phyloP scores from a whole-genome alignment of 2,329 filamentous ascomycete genomes.

The Teratosphaeria epicoccoides region DNA sequence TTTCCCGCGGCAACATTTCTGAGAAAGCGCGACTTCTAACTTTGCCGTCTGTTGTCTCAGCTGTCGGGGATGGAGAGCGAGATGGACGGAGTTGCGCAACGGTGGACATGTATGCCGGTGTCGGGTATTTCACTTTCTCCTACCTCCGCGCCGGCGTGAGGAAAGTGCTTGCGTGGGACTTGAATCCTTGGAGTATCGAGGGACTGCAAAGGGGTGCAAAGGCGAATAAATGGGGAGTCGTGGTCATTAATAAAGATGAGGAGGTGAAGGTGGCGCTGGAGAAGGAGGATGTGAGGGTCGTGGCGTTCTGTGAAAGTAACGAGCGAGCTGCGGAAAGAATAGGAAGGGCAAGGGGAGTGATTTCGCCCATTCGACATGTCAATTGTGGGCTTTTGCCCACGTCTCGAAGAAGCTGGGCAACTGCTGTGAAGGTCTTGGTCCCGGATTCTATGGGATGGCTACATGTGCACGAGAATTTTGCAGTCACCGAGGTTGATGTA shows the following conservation, averaged over 20 bases:
- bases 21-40: slow-evolving; percentile 70
- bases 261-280: slow-evolving; percentile 3
- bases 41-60: slow-evolving; percentile 25
- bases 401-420: slow-evolving; percentile 39
- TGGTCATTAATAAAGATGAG: slow-evolving; percentile 1
- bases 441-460: slow-evolving; percentile 41
- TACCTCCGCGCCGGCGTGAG: slow-evolving; percentile 61
- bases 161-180: slow-evolving; percentile 73
- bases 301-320: slow-evolving; percentile 35
- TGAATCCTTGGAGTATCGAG: slow-evolving; percentile 52
- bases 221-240: slow-evolving; percentile 30
- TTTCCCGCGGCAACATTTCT: slow-evolving; percentile 77
- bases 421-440: slow-evolving; percentile 41
- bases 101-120: slow-evolving; percentile 82
- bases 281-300: slow-evolving; percentile 15
- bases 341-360: slow-evolving; percentile 8
- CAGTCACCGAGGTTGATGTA: slow-evolving; percentile 34
- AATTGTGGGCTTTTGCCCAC: slow-evolving; percentile 49
- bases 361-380: slow-evolving; percentile 42
- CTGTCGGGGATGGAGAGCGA: slow-evolving; percentile 24
- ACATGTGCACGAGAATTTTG: slow-evolving; percentile 52
- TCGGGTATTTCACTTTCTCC: slow-evolving; percentile 86
- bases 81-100: slow-evolving; percentile 21
- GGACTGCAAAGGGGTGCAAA: slow-evolving; percentile 32
- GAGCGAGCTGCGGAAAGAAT: slow-evolving; percentile 24